Percentiles rank a stretch among this genome's conserved stretches.
Conservation (phyloP, 23 red algal genomes). For the Porphyridium purpureum region DNA sequence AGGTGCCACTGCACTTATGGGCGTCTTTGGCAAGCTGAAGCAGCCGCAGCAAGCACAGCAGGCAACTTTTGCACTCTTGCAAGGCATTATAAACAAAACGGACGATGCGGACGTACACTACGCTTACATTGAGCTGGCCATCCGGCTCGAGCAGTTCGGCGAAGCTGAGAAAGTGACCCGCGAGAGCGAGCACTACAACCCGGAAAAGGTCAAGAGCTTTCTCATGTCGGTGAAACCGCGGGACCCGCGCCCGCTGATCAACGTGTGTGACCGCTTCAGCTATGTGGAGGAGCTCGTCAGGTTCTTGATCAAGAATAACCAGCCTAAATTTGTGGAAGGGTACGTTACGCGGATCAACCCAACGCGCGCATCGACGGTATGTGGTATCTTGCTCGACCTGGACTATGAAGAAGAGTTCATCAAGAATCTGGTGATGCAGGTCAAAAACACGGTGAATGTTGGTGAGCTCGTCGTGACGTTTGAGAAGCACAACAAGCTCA, state of each 20-base stretch:
- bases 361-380: slow-evolving; percentile 44
- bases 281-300: slow-evolving; percentile 88
- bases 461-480: slow-evolving; percentile 60
- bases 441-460: slow-evolving; percentile 87
- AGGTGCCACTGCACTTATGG: slow-evolving; percentile 62
- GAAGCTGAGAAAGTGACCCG: slow-evolving; percentile 89
- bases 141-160: slow-evolving; percentile 55
- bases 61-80: slow-evolving; percentile 71
- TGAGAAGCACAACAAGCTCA: slow-evolving; percentile 52
- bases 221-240: slow-evolving; percentile 58
- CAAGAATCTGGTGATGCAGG: slow-evolving; percentile 66
- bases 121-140: slow-evolving; percentile 88
- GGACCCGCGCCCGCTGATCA: slow-evolving; percentile 95
- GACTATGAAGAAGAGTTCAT: slow-evolving; percentile 90
- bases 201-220: slow-evolving; percentile 72
- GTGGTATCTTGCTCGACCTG: slow-evolving; percentile 66
- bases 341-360: slow-evolving; percentile 92
- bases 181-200: slow-evolving; percentile 75
- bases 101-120: slow-evolving; percentile 79
- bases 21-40: slow-evolving; percentile 49
- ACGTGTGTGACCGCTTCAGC: slow-evolving; percentile 91
- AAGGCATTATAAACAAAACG: slow-evolving; percentile 48
- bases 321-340: slow-evolving; percentile 86
- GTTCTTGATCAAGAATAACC: slow-evolving; percentile 96
- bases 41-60: no score